Base-by-base conservation (phyloP, 495 filamentous ascomycete genomes). In the Cetradonia linearis region DNA sequence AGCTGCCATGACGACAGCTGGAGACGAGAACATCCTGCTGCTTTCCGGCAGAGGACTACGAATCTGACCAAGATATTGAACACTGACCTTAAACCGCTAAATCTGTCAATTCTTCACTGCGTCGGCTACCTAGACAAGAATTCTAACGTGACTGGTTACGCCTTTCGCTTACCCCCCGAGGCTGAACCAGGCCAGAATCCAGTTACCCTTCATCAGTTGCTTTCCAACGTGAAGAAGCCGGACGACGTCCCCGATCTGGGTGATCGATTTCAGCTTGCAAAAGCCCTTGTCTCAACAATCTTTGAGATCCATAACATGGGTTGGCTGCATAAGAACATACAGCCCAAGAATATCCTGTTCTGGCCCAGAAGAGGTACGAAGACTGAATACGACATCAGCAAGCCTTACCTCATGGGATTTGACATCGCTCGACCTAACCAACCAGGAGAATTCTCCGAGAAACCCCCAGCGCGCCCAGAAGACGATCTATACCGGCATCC, bases 271-370 rank as follows among this genome's bases (percentile, higher is more conserved):
- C 46, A 63, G n/a, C 59, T 74, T 2, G 66, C 64, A 1, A 64
- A 64, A 38, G 58, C 64, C 18, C 61, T 74, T 6, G 68, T 65
- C 14, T 65, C 72, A 18, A 72, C 69, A n/a, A 37, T 72, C 1
- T 67, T 73, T 31, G 67, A 72, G 50, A 56, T 73, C 20, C 67
- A 72, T 62, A 74, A 70, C 16, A 62, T 70, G 16, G 70, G 71
- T 28, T 74, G 72, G 72, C 37, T 73, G 47, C 71, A 74, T 62
- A 74, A 74, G 48, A 69, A 65, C 28, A 62, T 74, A 44, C 66
- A 69, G 31, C 64, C 72, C 2, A 65, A 70, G 25, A 74, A 73
- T 40, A 67, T 74, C 44, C 62, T 73, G 18, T 74, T 73, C 64
- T 71, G 70, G 63, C 62, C 63, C 4, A 63, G 61, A 18, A 9